Percentiles rank a stretch among this genome's conserved stretches.
phyloP scores from a whole-genome alignment of 2,329 filamentous ascomycete genomes.

The Pseudophaeomoniella oleicola region DNA sequence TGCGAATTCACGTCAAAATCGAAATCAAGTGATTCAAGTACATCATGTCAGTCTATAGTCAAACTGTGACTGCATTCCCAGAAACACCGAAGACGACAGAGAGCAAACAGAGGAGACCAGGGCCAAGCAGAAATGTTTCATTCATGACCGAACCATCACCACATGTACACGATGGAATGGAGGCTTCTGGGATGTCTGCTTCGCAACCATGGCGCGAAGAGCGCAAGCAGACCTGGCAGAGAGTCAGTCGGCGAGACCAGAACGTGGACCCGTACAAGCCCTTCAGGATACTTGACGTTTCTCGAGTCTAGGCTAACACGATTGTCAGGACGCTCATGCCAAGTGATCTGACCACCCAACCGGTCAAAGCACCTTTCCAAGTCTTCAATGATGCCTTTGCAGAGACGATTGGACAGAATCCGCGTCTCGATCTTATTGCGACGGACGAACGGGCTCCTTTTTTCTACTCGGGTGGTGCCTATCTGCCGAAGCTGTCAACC shows the following conservation, averaged over 20 bases:
- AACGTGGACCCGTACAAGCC: conserved; percentile 1
- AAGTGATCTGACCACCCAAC: neutral
- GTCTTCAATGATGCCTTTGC: conserved; percentile 11
- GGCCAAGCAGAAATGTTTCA: too few relatives aligned
- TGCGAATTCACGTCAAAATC: too few relatives aligned
- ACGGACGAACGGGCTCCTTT: conserved; percentile 9
- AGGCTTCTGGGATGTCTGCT: too few relatives aligned
- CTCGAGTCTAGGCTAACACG: neutral
- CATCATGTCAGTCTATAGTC: too few relatives aligned
- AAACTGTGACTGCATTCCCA: too few relatives aligned
- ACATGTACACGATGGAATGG: too few relatives aligned
- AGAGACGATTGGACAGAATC: conserved; percentile 7
- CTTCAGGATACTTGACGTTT: neutral
- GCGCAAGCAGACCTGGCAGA: conserved; percentile 1
- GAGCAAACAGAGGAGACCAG: too few relatives aligned
- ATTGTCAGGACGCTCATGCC: neutral
- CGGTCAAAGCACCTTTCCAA: conserved; percentile 5
- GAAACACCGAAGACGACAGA: too few relatives aligned
- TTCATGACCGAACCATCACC: too few relatives aligned
- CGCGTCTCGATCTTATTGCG: conserved; percentile 8
- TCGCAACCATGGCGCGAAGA: too few relatives aligned
- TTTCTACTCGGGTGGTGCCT: conserved; percentile 12
- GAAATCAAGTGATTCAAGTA: too few relatives aligned
- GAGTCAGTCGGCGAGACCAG: neutral
- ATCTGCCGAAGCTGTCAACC: conserved; percentile 8